These are phyloP conservation scores for Apiospora sp. DNA, from an alignment of 2,329 filamentous ascomycete genomes.

Conservation along the genomic window DNA sequence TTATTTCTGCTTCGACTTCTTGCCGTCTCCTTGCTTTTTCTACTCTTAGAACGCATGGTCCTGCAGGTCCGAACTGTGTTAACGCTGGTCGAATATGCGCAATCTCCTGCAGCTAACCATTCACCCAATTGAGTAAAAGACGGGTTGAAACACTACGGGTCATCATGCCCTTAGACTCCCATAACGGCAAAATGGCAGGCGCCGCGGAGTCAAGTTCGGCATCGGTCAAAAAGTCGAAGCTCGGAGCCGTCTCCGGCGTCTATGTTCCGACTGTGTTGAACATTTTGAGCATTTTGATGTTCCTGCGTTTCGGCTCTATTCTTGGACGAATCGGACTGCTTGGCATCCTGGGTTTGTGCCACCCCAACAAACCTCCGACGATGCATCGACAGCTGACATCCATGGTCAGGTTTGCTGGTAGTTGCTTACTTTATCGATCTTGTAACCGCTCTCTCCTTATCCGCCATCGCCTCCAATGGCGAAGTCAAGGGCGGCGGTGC, in stretches of 20 bases:
- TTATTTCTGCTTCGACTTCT: neutral
- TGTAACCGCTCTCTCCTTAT: slow-evolving; percentile 85
- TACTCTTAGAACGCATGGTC: neutral
- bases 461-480: slow-evolving; percentile 88
- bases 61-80: neutral
- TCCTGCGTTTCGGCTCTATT: slow-evolving; percentile 86
- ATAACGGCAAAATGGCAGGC: slow-evolving; percentile 29
- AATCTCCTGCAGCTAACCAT: neutral
- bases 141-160: neutral
- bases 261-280: slow-evolving; percentile 91
- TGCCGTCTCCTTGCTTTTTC: neutral
- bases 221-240: slow-evolving; percentile 61
- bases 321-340: slow-evolving; percentile 81
- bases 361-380: slow-evolving; percentile 25
- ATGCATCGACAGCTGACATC: slow-evolving; percentile 25
- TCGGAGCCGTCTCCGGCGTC: slow-evolving; percentile 80
- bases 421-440: slow-evolving; percentile 82
- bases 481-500: slow-evolving; percentile 88
- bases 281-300: slow-evolving; percentile 91
- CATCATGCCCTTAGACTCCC: slow-evolving; percentile 36
- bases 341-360: slow-evolving; percentile 76
- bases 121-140: slow-evolving; percentile 10
- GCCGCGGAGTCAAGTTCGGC: slow-evolving; percentile 43
- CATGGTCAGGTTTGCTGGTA: slow-evolving; percentile 68
- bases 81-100: slow-evolving; percentile 3